Conservation (phyloP, 495 filamentous ascomycete species). For the Hyphodiscus hymeniophilus region DNA sequence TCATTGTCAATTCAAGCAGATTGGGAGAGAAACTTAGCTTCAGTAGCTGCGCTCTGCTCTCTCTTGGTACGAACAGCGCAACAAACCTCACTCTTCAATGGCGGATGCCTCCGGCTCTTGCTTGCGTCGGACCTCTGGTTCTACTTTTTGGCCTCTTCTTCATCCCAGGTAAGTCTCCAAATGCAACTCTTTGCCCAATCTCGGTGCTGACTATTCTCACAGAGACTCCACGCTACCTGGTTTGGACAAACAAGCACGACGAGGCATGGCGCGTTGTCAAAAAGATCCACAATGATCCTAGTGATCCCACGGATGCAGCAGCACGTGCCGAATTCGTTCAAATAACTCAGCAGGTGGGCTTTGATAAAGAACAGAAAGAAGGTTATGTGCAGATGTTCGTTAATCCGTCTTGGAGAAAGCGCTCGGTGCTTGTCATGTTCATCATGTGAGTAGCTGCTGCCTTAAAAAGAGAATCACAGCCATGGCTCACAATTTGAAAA, state of each 20-base stretch:
- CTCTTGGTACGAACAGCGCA: slow-evolving; percentile 15
- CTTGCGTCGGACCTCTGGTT: slow-evolving; percentile 16
- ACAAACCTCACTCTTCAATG: slow-evolving; percentile 11
- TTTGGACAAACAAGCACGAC: slow-evolving; percentile 22
- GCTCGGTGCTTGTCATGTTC: not conserved
- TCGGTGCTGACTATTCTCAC: too few relatives aligned
- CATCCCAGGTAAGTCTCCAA: slow-evolving; percentile 21
- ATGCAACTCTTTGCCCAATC: too few relatives aligned
- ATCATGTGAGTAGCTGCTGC: too few relatives aligned
- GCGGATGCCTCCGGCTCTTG: slow-evolving; percentile 16
- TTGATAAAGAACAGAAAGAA: slow-evolving; percentile 18
- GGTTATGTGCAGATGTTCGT: slow-evolving; percentile 20
- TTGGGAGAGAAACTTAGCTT: slow-evolving; percentile 17
- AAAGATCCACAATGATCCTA: slow-evolving; percentile 17
- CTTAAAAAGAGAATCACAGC: too few relatives aligned
- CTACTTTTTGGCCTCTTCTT: not conserved
- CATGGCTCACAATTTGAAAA: too few relatives aligned
- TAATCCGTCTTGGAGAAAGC: slow-evolving; percentile 23
- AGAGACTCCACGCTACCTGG: slow-evolving; percentile 17
- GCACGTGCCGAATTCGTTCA: slow-evolving; percentile 22
- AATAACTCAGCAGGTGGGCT: slow-evolving; percentile 22
- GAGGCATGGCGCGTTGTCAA: slow-evolving; percentile 22
- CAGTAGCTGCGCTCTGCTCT: slow-evolving; percentile 13
- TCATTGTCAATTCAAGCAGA: too few relatives aligned
- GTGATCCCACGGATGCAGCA: slow-evolving; percentile 18